Evolutionary conservation across 2,329 filamentous ascomycete species (phyloP).

Genomic region (Botrytis deweyae): DNA sequence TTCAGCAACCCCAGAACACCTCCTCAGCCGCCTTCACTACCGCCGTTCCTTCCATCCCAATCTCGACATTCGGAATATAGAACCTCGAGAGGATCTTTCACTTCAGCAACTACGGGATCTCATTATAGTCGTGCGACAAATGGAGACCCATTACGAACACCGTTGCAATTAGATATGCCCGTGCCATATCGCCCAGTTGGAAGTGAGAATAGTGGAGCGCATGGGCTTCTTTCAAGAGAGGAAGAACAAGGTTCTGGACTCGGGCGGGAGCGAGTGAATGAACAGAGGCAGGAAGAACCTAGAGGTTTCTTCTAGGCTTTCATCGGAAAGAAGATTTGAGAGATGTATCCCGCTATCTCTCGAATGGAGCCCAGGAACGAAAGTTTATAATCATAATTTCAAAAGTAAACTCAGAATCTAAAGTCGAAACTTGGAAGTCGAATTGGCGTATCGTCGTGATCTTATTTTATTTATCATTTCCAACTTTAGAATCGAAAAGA

Average conservation of each 20-base stretch:
- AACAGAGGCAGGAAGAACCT: not conserved
- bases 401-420: not conserved
- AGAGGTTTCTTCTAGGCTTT: not conserved
- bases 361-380: not conserved
- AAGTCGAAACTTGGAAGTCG: not conserved
- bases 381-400: conserved; percentile 5
- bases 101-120: not conserved
- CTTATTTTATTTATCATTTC: not conserved
- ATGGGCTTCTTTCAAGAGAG: not conserved
- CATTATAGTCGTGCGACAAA: conserved; percentile 3
- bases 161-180: not conserved
- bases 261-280: not conserved
- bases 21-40: not conserved
- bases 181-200: not conserved
- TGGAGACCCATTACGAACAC: not conserved
- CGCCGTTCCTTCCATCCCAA: not conserved
- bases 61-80: not conserved
- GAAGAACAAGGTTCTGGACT: not conserved
- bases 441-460: not conserved
- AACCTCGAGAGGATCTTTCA: not conserved
- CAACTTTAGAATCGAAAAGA: not conserved
- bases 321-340: not conserved
- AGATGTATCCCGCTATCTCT: not conserved
- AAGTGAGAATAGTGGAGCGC: too few relatives aligned
- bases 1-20: not conserved